These are phyloP conservation scores for Azolla pinnata DNA, from an alignment of 75 land plant species.

Conservation along the genomic window DNA sequence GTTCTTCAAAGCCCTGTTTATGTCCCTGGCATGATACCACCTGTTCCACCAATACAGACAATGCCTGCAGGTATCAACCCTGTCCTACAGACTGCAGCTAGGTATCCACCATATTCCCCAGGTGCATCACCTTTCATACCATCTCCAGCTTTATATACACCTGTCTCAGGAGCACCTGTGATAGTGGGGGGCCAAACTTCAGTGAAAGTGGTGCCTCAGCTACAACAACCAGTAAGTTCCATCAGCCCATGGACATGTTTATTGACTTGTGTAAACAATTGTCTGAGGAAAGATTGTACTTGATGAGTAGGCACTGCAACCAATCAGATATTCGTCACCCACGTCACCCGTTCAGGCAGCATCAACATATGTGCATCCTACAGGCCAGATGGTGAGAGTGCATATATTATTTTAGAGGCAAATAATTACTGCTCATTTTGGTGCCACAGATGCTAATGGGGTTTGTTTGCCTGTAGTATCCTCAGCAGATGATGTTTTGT, in stretches of 20 bases:
- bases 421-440: neutral
- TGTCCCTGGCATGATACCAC: constrained; percentile 16
- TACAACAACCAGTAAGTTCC: constrained; percentile 24
- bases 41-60: constrained; percentile 17
- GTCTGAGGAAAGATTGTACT: too few species aligned
- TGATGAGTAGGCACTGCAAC: constrained; percentile 27
- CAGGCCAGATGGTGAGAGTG: constrained; percentile 23
- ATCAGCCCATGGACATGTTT: constrained; percentile 23
- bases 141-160: constrained; percentile 15
- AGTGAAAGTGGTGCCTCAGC: constrained; percentile 15
- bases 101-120: constrained; percentile 16
- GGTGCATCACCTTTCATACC: constrained; percentile 10
- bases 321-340: constrained; percentile 28
- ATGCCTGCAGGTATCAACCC: constrained; percentile 17
- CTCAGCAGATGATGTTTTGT: constrained; percentile 34
- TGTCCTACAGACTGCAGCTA: constrained; percentile 6
- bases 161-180: constrained; percentile 16
- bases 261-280: too few species aligned
- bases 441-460: neutral
- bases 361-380: constrained; percentile 28
- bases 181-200: constrained; percentile 16
- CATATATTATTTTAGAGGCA: neutral
- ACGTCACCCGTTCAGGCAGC: constrained; percentile 27
- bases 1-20: constrained; percentile 21
- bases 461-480: constrained; percentile 21